Base-by-base conservation (phyloP, 116 monocot genomes). In the Zostera marina region DNA sequence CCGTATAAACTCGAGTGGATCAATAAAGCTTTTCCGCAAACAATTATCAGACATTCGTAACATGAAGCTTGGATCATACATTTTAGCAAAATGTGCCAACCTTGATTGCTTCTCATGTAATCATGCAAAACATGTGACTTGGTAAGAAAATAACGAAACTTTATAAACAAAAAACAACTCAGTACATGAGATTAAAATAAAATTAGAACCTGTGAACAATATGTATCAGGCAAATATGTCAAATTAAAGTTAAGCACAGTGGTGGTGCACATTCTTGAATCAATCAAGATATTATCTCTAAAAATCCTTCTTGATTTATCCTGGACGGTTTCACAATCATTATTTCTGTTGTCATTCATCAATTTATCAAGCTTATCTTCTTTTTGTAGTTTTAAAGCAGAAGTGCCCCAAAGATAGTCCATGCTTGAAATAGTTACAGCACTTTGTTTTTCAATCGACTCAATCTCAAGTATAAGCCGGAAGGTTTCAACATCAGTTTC, bases 51-150 rank as follows among this genome's bases (percentile, higher is more conserved):
- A 76, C 47, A 98, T 83, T 16, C 58, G 56, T 61, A 98, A 73
- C n/a, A 98, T 80, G 64, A 78, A 98, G 53, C 52, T 67, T 53
- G 90, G 82, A 69, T 98, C 90, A 75, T 98, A 98, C 11, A 43
- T 52, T 49, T 69, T 65, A 66, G 67, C 52, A 32, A 32, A 5
- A 5, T 58, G 44, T 44, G 49, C 41, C 71, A 65, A 72, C 52
- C 46, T 10, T 61, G 41, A 42, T 63, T 74, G 67, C 70, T 74
- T 65, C 41, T 22, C 47, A 71, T 52, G 15, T 52, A 42, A 19
- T 25, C 7, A 17, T 38, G 12, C 44, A 47, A 25, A 57, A 57
- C 11, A 6, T 42, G 12, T 11, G 26, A 9, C 54, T 26, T 20
- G 13, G 20, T 19, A 52, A 40, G 38, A 7, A 41, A 58, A 52